Evolutionary conservation across 139 green algal genomes (phyloP).

Genomic region (Astrephomene gubernaculifera): DNA sequence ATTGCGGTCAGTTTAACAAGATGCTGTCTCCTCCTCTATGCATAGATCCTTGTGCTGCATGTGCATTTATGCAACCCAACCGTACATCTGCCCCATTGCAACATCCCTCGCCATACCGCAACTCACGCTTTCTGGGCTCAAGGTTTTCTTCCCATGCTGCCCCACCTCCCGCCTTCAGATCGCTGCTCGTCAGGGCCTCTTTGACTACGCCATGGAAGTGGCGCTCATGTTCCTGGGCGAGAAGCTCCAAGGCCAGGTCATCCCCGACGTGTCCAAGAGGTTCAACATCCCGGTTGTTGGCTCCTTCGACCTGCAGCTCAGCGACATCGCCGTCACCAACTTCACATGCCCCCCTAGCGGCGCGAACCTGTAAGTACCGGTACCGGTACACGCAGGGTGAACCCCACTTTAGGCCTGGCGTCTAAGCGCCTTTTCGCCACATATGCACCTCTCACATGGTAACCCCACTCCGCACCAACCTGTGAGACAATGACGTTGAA

Average conservation of each 20-base stretch:
- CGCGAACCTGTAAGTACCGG: constrained; percentile 9
- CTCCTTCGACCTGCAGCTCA: constrained; percentile 40
- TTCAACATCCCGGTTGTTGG: constrained; percentile 51
- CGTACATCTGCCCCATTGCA: neutral
- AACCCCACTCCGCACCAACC: no score
- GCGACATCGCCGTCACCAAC: constrained; percentile 3
- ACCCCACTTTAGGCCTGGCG: no score
- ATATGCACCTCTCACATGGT: no score
- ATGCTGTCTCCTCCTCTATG: no score
- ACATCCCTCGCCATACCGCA: neutral
- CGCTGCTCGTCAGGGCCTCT: constrained; percentile 6
- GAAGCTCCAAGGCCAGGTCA: constrained; percentile 17
- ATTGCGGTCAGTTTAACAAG: neutral
- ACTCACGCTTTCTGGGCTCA: neutral
- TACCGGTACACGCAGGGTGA: no score
- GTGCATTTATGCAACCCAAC: neutral
- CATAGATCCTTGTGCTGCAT: neutral
- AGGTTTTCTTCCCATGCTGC: neutral
- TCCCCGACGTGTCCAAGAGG: constrained; percentile 29
- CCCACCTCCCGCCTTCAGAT: neutral
- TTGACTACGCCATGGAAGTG: constrained; percentile 31
- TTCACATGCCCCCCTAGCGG: neutral
- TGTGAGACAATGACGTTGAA: no score
- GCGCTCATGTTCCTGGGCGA: constrained; percentile 27
- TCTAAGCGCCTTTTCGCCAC: no score